These are phyloP conservation scores for Conoideocrella luteorostrata DNA, from an alignment of 2,329 filamentous ascomycete species.

Conservation along the genomic window DNA sequence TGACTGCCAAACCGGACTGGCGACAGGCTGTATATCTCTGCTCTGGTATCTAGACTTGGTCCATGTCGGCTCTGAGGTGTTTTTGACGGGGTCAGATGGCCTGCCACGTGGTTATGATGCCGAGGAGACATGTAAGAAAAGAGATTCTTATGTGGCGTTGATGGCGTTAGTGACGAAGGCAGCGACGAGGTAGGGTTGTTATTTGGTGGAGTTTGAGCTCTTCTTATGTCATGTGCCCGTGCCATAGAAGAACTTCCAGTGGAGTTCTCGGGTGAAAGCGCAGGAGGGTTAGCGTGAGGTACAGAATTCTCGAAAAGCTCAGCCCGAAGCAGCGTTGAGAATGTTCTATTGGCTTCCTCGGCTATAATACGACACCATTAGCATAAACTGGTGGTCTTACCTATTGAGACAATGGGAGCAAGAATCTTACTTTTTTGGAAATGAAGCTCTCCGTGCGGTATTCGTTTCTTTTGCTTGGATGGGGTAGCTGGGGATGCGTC, in stretches of 20 bases:
- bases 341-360: constrained; percentile 92
- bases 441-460: constrained; percentile 82
- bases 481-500: constrained; percentile 90
- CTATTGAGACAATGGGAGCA: neutral
- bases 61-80: constrained; percentile 85
- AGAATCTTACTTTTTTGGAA: constrained; percentile 75
- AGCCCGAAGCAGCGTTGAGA: constrained; percentile 77
- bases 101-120: constrained; percentile 61
- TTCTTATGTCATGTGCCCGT: constrained; percentile 56
- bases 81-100: constrained; percentile 82
- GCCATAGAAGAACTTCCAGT: constrained; percentile 43
- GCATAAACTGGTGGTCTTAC: neutral
- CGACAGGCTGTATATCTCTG: constrained; percentile 92
- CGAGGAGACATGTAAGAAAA: constrained; percentile 83
- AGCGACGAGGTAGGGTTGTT: constrained; percentile 53
- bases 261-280: constrained; percentile 53
- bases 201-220: constrained; percentile 75
- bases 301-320: constrained; percentile 91
- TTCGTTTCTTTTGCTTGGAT: constrained; percentile 75
- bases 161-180: constrained; percentile 76
- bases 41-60: constrained; percentile 79
- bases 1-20: constrained; percentile 91
- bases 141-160: constrained; percentile 94
- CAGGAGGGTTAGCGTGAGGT: constrained; percentile 67
- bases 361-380: constrained; percentile 36